These are phyloP conservation scores for Magnaporthiopsis incrustans DNA, from an alignment of 2,329 filamentous ascomycete genomes.

Conservation along the genomic window DNA sequence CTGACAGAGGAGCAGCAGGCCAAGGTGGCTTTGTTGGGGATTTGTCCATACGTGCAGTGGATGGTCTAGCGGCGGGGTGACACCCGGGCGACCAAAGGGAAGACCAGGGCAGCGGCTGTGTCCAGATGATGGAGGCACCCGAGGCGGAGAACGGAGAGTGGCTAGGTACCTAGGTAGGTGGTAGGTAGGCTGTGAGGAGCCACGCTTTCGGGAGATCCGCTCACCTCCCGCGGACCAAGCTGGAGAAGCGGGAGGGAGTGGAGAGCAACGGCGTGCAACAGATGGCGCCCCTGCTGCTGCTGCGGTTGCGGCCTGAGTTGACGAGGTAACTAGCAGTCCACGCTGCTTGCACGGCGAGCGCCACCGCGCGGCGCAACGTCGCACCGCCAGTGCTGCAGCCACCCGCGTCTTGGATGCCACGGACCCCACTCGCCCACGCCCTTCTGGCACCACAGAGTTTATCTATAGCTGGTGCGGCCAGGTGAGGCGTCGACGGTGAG, in stretches of 20 bases:
- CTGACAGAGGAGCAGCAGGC: not conserved
- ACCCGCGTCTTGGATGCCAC: not conserved
- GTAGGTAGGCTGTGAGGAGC: not conserved
- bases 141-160: not conserved
- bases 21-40: not conserved
- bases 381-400: not conserved
- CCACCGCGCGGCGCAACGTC: not conserved
- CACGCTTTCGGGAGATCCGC: conserved; percentile 1
- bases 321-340: not conserved
- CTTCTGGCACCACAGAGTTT: not conserved
- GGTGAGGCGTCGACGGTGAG: not conserved
- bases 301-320: too few species aligned
- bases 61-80: not conserved
- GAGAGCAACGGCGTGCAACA: not conserved
- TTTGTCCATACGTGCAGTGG: not conserved
- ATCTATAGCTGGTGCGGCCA: not conserved
- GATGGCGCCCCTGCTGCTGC: not conserved
- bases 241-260: not conserved
- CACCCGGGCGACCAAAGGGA: not conserved
- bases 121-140: not conserved
- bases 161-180: not conserved
- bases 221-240: not conserved
- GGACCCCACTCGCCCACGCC: not conserved
- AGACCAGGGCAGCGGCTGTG: not conserved
- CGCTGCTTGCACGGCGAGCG: conserved; percentile 1